Conservation (phyloP, 805 yeast genomes). For the Saccharomyces kudriavzevii region DNA sequence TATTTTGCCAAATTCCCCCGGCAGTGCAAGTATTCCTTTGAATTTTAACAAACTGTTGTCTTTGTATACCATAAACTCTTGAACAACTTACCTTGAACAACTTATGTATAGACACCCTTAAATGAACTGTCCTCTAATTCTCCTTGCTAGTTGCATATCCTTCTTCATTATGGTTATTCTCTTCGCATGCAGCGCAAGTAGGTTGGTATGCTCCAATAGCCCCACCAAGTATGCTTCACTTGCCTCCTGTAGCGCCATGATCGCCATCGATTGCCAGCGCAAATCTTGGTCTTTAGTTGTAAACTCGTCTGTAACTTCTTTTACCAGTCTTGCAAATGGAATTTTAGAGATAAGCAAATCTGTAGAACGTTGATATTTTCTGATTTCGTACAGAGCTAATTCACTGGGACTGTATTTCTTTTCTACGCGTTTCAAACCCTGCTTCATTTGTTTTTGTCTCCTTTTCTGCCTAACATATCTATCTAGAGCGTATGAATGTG, state of each 20-base stretch:
- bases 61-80: too few relatives aligned
- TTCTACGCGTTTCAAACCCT: slow-evolving; percentile 33
- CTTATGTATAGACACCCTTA: slow-evolving; percentile 2
- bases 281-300: slow-evolving; percentile 44
- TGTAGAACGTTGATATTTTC: slow-evolving; percentile 58
- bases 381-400: slow-evolving; percentile 57
- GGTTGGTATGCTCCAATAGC: slow-evolving; percentile 66
- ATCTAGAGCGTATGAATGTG: background rate
- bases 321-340: slow-evolving; percentile 70
- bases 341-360: slow-evolving; percentile 61
- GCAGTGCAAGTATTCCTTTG: too few relatives aligned
- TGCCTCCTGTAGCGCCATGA: slow-evolving; percentile 73
- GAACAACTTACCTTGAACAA: background rate
- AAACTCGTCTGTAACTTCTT: slow-evolving; percentile 57
- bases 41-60: too few relatives aligned
- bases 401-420: slow-evolving; percentile 56
- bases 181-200: slow-evolving; percentile 72
- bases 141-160: slow-evolving; percentile 71
- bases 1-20: too few relatives aligned
- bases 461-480: background rate
- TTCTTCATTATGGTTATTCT: slow-evolving; percentile 81
- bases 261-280: slow-evolving; percentile 74
- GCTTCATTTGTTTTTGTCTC: slow-evolving; percentile 4
- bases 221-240: slow-evolving; percentile 71
- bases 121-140: slow-evolving; percentile 52